phyloP scores from a whole-genome alignment of 129 eudicot genomes.

The Chrysanthemum makinoi region DNA sequence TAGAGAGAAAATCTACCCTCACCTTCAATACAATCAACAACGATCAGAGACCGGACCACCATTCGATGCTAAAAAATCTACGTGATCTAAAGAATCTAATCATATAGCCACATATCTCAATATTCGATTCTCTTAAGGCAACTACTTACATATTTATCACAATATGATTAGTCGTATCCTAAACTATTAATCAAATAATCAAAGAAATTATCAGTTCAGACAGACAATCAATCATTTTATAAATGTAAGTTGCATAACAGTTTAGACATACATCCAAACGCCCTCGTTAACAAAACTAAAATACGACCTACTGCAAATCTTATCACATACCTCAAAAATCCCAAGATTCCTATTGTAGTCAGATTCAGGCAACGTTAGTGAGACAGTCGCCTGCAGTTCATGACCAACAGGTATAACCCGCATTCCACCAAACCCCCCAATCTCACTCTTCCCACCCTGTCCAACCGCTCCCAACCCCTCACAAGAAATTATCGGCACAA shows the following conservation, averaged over 20 bases:
- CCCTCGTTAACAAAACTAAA: background rate
- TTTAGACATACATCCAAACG: background rate
- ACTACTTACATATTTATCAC: background rate
- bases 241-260: background rate
- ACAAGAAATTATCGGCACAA: conserved; percentile 55
- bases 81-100: background rate
- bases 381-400: conserved; percentile 65
- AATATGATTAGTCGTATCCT: background rate
- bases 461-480: conserved; percentile 22
- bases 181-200: background rate
- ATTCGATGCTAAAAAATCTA: background rate
- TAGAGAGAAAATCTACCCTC: conserved; percentile 66
- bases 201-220: background rate
- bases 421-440: conserved; percentile 27
- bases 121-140: background rate
- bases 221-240: background rate
- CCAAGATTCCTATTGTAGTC: conserved; percentile 90
- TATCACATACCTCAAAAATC: conserved; percentile 68
- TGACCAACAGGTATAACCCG: conserved; percentile 57
- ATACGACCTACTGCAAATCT: background rate
- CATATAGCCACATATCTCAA: background rate
- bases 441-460: conserved; percentile 28
- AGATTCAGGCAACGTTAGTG: conserved; percentile 74
- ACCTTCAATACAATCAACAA: conserved; percentile 43
- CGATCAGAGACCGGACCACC: background rate